Base-by-base conservation (phyloP, 495 filamentous ascomycete species). In the Entonaema liquescens region DNA sequence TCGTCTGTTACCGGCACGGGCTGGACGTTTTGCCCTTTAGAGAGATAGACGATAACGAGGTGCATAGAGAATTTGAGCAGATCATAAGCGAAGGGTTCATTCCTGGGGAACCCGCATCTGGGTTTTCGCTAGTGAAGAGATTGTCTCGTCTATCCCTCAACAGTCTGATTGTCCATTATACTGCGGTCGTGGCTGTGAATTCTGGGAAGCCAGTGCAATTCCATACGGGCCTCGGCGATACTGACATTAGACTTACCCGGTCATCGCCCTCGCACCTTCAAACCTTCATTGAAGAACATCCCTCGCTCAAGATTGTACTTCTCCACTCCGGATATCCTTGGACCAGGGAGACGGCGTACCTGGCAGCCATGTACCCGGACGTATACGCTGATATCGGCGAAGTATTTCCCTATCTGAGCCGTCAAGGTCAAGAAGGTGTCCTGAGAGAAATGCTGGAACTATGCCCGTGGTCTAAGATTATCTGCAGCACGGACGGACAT, bases 401-500 rank as follows among this genome's bases (percentile, higher is more conserved):
- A 76, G 91, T 97, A 0, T 97, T 97, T 69, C 93, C 93, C 2
- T 90, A 88, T 79, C 78, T 97, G 26, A 95, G 92, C 72, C 86
- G 89, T 57, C 88, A 94, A 47, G 94, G 91, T 0, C 92, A 97
- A 77, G 90, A 92, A 73, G 81, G 80, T 2, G 86, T 95, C 15
- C 60, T 97, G 6, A 86, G 89, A 35, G 84, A 97, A 79, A 86
- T 91, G 38, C 78, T 97, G 11, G 93, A 97, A 74, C 76, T 95
- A 0, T 89, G 89, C 40, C 94, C 94, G 0, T 87, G 84, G 26
- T 89, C 86, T 64, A 95, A 95, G 77, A 79, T 97, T 2, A 74
- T 95, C 1, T 97, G 93, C 90, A 94, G 92, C 65, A 93, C 91
- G 0, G 93, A 96, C 78, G 93, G 92, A 0, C 91, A 94, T 74